Evolutionary conservation across 371 early-diverging fungal species (phyloP), one percentile per base, ranked within the genome.

Genomic region (Mortierella sp.): DNA sequence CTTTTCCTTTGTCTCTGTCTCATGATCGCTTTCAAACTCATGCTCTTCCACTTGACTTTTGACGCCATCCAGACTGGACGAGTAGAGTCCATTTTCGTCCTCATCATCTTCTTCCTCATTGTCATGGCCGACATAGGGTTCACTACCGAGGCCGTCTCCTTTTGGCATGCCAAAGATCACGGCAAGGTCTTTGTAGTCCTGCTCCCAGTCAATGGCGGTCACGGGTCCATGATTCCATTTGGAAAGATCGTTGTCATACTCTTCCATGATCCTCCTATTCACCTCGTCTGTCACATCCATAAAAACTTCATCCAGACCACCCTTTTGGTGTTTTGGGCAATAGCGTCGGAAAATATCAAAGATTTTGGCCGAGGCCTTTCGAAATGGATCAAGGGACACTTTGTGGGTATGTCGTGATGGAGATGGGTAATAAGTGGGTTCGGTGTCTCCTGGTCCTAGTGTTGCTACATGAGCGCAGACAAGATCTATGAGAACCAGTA

Each of bases 401-500:
- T 98, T 98, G 82, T 98, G 97, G 0, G 95, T 94, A 21, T 70
- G 77, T 12, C 85, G 85, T 28, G 82, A 74, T 18, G 95, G 95
- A 1, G 88, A 80, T n/a, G 82, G 73, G 62, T 95, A 87, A 70
- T 97, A 96, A 0, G 83, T 84, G 0, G 89, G 85, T 4, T 89
- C 86, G 1, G 83, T 79, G 7, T 93, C 91, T 19, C 87, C 90
- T 9, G 82, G 84, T 3, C 87, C 87, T 68, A 91, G 93, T 0
- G 97, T 96, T 1, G 97, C 92, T 4, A 96, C 96, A 70, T 98
- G 98, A 23, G 95, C 90, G 15, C 95, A 74, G n/a, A 70, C 68
- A 18, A 97, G 80, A 4, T 94, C 92, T 86, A 80, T 56, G n/a
- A 37, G 26, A n/a, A n/a, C 2, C 48, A 16, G 37, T 23, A 19